Conservation (phyloP, 1,284 basidiomycete species). For the Entoloma clypeatum region DNA sequence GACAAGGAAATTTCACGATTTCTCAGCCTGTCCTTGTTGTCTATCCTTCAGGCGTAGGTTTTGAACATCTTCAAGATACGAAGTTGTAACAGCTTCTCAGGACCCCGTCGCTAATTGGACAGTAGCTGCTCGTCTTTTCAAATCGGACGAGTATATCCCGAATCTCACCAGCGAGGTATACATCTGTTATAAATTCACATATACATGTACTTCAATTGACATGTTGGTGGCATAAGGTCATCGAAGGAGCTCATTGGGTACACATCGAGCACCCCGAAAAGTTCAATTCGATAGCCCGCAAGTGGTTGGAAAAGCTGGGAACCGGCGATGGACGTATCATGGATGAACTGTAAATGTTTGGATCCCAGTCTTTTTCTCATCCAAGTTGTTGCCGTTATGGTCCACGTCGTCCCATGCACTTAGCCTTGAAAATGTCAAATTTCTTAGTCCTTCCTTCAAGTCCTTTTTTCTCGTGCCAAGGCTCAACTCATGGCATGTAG, state of each 20-base stretch:
- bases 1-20: slow-evolving; percentile 58
- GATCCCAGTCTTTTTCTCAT: no score
- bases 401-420: no score
- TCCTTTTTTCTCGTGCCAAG: no score
- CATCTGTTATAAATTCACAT: slow-evolving; percentile 2
- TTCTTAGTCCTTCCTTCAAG: no score
- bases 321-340: neutral
- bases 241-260: slow-evolving; percentile 56
- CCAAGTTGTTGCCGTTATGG: no score
- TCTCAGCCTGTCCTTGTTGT: slow-evolving; percentile 54
- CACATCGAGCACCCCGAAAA: slow-evolving; percentile 52
- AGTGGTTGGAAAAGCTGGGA: slow-evolving; percentile 22
- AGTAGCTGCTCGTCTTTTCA: slow-evolving; percentile 36
- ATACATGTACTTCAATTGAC: slow-evolving; percentile 2
- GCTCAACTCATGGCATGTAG: no score
- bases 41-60: slow-evolving; percentile 46
- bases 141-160: slow-evolving; percentile 45
- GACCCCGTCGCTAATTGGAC: slow-evolving; percentile 68
- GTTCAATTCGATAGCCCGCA: slow-evolving; percentile 40
- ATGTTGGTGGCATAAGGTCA: slow-evolving; percentile 28
- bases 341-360: slow-evolving; percentile 16
- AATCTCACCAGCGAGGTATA: slow-evolving; percentile 49
- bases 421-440: no score
- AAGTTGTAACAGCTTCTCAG: slow-evolving; percentile 32
- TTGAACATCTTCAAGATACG: no score